Base-by-base conservation (phyloP, 1,139 yeast genomes). In the Taiozyma sp. region DNA sequence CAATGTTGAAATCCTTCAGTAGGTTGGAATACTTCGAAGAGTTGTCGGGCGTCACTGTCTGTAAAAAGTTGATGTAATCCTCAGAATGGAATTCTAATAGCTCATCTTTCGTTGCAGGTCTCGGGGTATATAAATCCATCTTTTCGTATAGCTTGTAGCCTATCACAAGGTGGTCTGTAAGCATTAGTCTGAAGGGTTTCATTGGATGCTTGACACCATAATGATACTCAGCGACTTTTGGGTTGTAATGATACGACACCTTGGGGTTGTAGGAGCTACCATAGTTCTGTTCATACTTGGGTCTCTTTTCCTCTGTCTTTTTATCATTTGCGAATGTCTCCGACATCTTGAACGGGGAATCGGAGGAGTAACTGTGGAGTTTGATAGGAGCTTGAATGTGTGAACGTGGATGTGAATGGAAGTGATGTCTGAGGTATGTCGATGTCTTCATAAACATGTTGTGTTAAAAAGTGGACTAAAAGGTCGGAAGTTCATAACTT, bases 151-250 rank as follows among this genome's bases (percentile, higher is more conserved):
- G 72, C 54, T 90, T 90, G 70, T 93, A 93, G 7, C 88, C 83
- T 28, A 87, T 80, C 45, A 93, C 95, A 57, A 93, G 72, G 67
- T 91, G 97, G 69, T 93, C 98, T 0, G 99, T 93, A 22, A 93
- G 76, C 92, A 92, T 87, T 52, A 93, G 74, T 55, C 99, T 72
- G 68, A 93, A 90, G n/a, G 99, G 99, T 65, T 93, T 93, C 99
- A 93, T 93, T 13, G 99, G 99, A 69, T 93, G 99, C 54, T 84
- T 80, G 0, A 90, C 87, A 14, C 98, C 98, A 69, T 87, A 91
- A 64, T 90, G 97, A 68, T 84, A 90, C 60, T 83, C 79, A 5
- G 90, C 78, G 0, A 87, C 96, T 51, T 85, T 83, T 39, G 95
- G 90, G 66, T 91, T 91, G 69, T 81, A 90, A 67, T 91, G 97